A percentile compares a stretch with the other conserved stretches of the same genome.
Conservation (phyloP, 192 early-diverging fungal species). For the Lobosporangium transversale region DNA sequence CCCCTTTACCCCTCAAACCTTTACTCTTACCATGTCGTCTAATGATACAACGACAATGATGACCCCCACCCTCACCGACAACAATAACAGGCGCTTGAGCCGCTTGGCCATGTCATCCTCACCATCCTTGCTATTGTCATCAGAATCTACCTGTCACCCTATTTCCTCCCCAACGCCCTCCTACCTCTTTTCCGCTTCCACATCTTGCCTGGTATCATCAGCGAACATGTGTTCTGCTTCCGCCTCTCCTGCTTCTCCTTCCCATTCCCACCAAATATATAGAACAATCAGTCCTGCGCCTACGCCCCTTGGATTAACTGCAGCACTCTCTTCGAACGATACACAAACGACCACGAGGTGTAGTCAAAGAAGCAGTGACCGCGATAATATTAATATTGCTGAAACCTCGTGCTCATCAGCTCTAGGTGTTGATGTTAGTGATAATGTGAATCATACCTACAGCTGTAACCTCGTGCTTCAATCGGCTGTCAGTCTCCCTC, state of each 20-base stretch:
- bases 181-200: not conserved
- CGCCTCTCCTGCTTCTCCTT: not conserved
- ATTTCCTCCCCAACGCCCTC: not conserved
- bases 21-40: no score
- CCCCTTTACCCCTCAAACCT: no score
- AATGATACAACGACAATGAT: no score
- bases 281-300: constrained; percentile 18
- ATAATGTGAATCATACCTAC: not conserved
- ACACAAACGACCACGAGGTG: not conserved
- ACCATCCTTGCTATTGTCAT: constrained; percentile 1
- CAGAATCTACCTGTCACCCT: not conserved
- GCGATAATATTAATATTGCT: constrained; percentile 5
- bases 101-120: constrained; percentile 27
- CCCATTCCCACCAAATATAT: constrained; percentile 16
- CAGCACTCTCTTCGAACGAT: constrained; percentile 1
- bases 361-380: not conserved
- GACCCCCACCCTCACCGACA: no score
- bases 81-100: no score
- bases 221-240: constrained; percentile 7
- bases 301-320: constrained; percentile 21
- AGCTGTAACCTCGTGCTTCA: constrained; percentile 11
- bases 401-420: not conserved
- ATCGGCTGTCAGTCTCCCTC: not conserved
- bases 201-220: no score
- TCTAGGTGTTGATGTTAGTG: not conserved